A percentile compares a stretch with the other conserved stretches of the same genome.
Conservation (phyloP, 2,329 filamentous ascomycete species). For the Phoma sp. region DNA sequence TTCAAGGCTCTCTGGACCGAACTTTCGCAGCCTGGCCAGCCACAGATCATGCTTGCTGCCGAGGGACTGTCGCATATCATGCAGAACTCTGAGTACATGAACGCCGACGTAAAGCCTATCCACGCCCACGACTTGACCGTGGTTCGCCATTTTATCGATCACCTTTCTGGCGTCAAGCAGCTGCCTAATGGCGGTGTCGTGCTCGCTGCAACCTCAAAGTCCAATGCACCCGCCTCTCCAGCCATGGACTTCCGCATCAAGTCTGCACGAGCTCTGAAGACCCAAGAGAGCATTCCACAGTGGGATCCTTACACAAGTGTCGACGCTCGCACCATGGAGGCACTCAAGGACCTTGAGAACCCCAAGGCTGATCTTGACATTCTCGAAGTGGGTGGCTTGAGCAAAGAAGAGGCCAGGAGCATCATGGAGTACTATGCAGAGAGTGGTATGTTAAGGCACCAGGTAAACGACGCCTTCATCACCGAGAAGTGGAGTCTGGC, state of each 20-base stretch:
- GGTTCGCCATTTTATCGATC: conserved; percentile 75
- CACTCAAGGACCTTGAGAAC: conserved; percentile 49
- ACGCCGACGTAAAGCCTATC: conserved; percentile 73
- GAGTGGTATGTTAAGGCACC: conserved; percentile 78
- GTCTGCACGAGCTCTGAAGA: conserved; percentile 55
- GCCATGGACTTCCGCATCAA: conserved; percentile 73
- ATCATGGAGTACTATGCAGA: conserved; percentile 94
- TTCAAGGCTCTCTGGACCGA: conserved; percentile 85
- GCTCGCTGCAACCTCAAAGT: conserved; percentile 75
- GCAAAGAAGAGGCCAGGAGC: conserved; percentile 75
- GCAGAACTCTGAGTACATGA: conserved; percentile 77
- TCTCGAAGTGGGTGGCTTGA: conserved; percentile 70
- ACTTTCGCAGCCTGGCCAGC: conserved; percentile 66
- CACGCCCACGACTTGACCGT: conserved; percentile 87
- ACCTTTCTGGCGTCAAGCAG: conserved; percentile 60
- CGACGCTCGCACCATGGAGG: conserved; percentile 61
- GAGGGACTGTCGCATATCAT: conserved; percentile 86
- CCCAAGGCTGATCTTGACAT: conserved; percentile 51
- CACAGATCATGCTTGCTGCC: conserved; percentile 75
- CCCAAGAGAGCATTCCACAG: conserved; percentile 45
- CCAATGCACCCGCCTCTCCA: conserved; percentile 70
- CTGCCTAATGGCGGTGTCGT: conserved; percentile 79
- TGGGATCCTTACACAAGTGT: conserved; percentile 61
- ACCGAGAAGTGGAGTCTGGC: conserved; percentile 84
- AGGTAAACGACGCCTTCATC: conserved; percentile 74